phyloP scores from a whole-genome alignment of 345 rosid species.

The Excoecaria cochinchinensis region DNA sequence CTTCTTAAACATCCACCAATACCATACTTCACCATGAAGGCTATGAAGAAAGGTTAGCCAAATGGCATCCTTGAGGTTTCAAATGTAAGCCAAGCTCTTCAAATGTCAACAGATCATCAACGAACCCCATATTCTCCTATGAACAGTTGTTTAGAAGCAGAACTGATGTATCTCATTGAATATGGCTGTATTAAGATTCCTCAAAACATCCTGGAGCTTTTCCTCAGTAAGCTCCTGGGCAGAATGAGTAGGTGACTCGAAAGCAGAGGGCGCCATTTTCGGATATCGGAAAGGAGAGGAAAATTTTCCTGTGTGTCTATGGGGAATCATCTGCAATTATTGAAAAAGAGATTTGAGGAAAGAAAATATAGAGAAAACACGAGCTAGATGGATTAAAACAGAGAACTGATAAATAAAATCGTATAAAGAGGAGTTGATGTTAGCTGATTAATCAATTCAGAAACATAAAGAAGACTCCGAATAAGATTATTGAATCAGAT shows the following conservation, averaged over 20 bases:
- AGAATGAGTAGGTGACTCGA: conserved; percentile 35
- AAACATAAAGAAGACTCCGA: too few relatives aligned
- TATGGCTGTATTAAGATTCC: conserved; percentile 42
- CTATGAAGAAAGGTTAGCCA: conserved; percentile 88
- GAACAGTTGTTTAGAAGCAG: conserved; percentile 18
- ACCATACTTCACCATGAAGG: conserved; percentile 69
- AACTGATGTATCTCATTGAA: conserved; percentile 64
- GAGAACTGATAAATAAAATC: too few relatives aligned
- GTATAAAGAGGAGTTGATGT: too few relatives aligned
- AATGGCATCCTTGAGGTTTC: conserved; percentile 73
- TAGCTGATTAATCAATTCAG: too few relatives aligned
- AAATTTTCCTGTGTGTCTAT: conserved; percentile 18
- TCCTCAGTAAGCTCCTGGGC: conserved; percentile 34
- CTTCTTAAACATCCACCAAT: conserved; percentile 76
- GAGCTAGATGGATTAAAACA: too few relatives aligned
- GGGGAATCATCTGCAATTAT: too few relatives aligned
- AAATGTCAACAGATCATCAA: conserved; percentile 82
- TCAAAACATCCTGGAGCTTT: conserved; percentile 69
- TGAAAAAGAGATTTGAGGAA: too few relatives aligned
- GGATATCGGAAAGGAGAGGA: background rate
- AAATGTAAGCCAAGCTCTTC: conserved; percentile 67
- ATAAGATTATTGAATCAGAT: too few relatives aligned
- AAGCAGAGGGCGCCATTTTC: conserved; percentile 40
- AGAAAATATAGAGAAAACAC: too few relatives aligned
- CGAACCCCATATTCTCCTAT: conserved; percentile 90